These are phyloP conservation scores for Komagataella ulmi DNA, from an alignment of 805 yeast species.

Conservation along the genomic window DNA sequence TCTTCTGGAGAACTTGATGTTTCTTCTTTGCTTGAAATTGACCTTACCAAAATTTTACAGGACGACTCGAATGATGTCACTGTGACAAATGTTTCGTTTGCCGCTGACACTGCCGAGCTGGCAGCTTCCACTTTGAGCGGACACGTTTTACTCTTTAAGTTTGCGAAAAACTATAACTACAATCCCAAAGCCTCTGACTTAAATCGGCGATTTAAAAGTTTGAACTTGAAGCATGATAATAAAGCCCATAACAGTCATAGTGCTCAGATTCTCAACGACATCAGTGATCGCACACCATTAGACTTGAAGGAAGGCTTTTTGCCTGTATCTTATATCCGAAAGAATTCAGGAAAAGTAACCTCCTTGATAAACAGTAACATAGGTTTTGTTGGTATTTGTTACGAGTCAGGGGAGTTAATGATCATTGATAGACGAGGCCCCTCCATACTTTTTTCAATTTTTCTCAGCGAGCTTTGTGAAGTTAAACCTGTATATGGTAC, in stretches of 20 bases:
- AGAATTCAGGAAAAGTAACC: slow-evolving; percentile 34
- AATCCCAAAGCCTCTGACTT: slow-evolving; percentile 18
- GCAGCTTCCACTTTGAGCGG: slow-evolving; percentile 58
- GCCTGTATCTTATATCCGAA: slow-evolving; percentile 37
- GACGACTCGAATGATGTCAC: slow-evolving; percentile 29
- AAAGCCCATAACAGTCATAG: slow-evolving; percentile 7
- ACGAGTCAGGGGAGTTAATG: slow-evolving; percentile 57
- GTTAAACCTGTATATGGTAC: slow-evolving; percentile 25
- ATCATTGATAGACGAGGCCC: slow-evolving; percentile 71
- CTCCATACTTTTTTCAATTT: slow-evolving; percentile 29
- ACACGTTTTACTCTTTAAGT: slow-evolving; percentile 64
- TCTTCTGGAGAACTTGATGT: slow-evolving; percentile 61
- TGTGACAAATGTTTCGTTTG: slow-evolving; percentile 53
- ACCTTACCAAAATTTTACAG: slow-evolving; percentile 32
- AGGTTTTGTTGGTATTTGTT: slow-evolving; percentile 78
- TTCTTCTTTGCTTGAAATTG: slow-evolving; percentile 43
- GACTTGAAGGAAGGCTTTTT: slow-evolving; percentile 45
- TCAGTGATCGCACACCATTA: slow-evolving; percentile 39
- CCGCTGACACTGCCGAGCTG: slow-evolving; percentile 66
- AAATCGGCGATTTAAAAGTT: slow-evolving; percentile 12
- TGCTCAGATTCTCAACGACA: slow-evolving; percentile 24
- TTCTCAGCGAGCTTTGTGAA: slow-evolving; percentile 14
- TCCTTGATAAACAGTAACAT: slow-evolving; percentile 56
- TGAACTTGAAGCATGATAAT: slow-evolving; percentile 15
- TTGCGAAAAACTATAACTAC: slow-evolving; percentile 37